These are phyloP conservation scores for Thinopyrum elongatum DNA, from an alignment of 176 grass and related monocot genomes.

Conservation along the genomic window DNA sequence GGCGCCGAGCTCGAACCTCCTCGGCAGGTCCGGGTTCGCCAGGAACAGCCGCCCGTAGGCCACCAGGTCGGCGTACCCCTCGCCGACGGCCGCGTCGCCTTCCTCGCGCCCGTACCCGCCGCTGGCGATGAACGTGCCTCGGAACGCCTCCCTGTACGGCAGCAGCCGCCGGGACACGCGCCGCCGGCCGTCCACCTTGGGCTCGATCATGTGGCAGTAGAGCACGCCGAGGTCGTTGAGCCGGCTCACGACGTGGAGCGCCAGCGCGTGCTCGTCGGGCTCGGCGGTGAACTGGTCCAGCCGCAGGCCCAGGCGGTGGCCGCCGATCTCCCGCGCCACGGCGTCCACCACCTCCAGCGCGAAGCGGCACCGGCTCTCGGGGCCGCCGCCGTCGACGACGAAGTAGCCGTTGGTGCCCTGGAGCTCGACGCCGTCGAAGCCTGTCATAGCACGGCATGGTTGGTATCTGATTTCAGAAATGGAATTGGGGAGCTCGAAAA, in stretches of 20 bases:
- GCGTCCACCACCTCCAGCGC: slow-evolving; percentile 31
- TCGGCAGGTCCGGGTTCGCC: slow-evolving; percentile 3
- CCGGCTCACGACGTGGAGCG: slow-evolving; percentile 24
- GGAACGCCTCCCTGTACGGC: slow-evolving; percentile 41
- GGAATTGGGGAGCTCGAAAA: too few species aligned
- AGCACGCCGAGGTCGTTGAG: slow-evolving; percentile 17
- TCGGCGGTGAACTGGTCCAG: slow-evolving; percentile 24
- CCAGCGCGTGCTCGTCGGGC: slow-evolving; percentile 35
- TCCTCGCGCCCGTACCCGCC: slow-evolving; percentile 46
- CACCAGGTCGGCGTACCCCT: slow-evolving; percentile 52
- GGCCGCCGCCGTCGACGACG: neutral
- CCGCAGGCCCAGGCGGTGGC: slow-evolving; percentile 18
- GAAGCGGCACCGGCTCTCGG: slow-evolving; percentile 36
- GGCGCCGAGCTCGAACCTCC: neutral
- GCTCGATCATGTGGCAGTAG: slow-evolving; percentile 48
- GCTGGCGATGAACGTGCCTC: slow-evolving; percentile 34
- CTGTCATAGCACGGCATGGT: neutral
- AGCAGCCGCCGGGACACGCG: slow-evolving; percentile 16
- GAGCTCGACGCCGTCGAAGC: slow-evolving; percentile 51
- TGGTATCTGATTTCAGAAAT: too few species aligned
- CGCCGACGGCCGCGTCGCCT: slow-evolving; percentile 34
- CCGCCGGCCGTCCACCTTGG: slow-evolving; percentile 1
- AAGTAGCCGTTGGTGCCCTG: slow-evolving; percentile 37
- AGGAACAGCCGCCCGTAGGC: slow-evolving; percentile 38
- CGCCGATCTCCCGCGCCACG: slow-evolving; percentile 32